These are phyloP conservation scores for Monosporozyma siamensis DNA, from an alignment of 805 yeast species.

Conservation along the genomic window DNA sequence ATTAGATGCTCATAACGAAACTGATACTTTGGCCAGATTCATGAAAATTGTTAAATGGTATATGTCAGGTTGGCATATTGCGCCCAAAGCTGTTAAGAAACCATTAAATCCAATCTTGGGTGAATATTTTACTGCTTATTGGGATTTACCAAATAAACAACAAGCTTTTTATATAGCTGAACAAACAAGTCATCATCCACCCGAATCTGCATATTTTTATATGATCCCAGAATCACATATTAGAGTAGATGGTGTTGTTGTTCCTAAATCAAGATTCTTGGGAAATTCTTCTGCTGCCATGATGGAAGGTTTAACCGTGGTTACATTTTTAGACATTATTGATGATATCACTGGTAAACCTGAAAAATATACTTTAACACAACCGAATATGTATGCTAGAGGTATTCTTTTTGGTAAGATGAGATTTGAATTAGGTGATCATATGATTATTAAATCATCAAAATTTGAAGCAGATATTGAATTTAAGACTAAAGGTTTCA, in stretches of 20 bases:
- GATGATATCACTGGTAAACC: constrained; percentile 37
- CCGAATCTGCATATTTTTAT: constrained; percentile 88
- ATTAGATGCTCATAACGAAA: constrained; percentile 52
- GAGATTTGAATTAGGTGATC: constrained; percentile 89
- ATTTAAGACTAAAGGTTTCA: constrained; percentile 90
- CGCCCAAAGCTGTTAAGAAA: constrained; percentile 96
- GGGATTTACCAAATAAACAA: constrained; percentile 72
- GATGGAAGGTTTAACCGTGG: constrained; percentile 82
- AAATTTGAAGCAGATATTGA: constrained; percentile 69
- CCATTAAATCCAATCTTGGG: constrained; percentile 94
- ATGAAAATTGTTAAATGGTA: constrained; percentile 77
- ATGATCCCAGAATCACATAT: constrained; percentile 72
- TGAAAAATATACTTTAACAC: constrained; percentile 77
- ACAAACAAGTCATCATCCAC: constrained; percentile 98
- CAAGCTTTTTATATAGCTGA: constrained; percentile 82
- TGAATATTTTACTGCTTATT: constrained; percentile 81
- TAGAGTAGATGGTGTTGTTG: constrained; percentile 78
- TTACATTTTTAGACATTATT: constrained; percentile 54
- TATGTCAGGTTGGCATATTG: constrained; percentile 93
- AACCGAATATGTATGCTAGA: constrained; percentile 91
- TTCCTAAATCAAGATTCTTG: constrained; percentile 80
- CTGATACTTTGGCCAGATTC: constrained; percentile 60
- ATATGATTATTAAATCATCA: constrained; percentile 63
- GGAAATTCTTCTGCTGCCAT: constrained; percentile 96
- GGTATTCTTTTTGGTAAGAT: constrained; percentile 87